Evolutionary conservation across 2,329 filamentous ascomycete species (phyloP).

Genomic region (Claviceps sorghi): DNA sequence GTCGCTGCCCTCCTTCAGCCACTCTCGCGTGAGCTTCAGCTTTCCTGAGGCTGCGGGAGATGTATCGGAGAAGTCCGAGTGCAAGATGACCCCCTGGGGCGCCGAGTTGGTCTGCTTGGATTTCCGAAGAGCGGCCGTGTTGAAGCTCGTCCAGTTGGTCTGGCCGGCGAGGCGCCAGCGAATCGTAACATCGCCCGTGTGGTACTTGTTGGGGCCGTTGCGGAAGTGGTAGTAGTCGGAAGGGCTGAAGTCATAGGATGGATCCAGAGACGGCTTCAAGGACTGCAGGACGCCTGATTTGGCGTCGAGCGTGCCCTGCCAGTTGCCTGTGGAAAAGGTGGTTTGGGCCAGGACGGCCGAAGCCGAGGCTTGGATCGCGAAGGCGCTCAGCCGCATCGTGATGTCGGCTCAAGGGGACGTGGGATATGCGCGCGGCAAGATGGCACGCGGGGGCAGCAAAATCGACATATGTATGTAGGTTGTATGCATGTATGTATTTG

Average conservation of each 20-base stretch:
- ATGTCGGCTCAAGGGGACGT: not conserved
- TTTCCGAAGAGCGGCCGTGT: slow-evolving; percentile 24
- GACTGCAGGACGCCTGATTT: not conserved
- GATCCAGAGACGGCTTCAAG: not conserved
- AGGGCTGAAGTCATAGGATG: slow-evolving; percentile 33
- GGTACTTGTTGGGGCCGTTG: slow-evolving; percentile 38
- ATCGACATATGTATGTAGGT: no score
- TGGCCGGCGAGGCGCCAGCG: slow-evolving; percentile 31
- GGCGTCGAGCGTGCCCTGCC: not conserved
- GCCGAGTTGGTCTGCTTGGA: not conserved
- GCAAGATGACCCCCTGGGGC: slow-evolving; percentile 26
- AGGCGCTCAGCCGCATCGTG: not conserved
- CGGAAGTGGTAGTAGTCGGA: slow-evolving; percentile 33
- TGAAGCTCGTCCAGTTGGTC: slow-evolving; percentile 28
- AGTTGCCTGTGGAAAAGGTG: not conserved
- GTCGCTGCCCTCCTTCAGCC: slow-evolving; percentile 33
- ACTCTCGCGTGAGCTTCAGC: slow-evolving; percentile 35
- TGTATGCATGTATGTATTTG: no score
- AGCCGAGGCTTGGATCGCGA: not conserved
- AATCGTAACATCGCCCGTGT: slow-evolving; percentile 43
- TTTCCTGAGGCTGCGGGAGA: not conserved
- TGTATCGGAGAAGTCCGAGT: slow-evolving; percentile 13
- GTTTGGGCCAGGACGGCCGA: slow-evolving; percentile 1
- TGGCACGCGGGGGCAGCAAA: no score
- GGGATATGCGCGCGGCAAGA: not conserved